Evolutionary conservation across 1,139 yeast genomes (phyloP), one percentile per base, ranked within the genome.

Genomic region (Hansenula lynferdii): DNA sequence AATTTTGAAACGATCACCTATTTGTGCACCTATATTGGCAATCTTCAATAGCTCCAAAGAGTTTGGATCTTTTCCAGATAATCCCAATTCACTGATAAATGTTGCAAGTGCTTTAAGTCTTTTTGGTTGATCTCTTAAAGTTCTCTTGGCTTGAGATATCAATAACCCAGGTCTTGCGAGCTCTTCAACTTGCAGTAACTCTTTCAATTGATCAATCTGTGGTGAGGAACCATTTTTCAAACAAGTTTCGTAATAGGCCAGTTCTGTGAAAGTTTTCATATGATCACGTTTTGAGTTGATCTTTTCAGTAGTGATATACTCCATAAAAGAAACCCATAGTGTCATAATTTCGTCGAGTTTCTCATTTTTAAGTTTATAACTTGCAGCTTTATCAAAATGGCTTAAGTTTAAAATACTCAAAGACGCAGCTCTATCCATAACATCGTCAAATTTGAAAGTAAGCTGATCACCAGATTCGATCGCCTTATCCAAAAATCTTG

Each of bases 321-420:
- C 54, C 11, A 51, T 31, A 31, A 25, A 51, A 1, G 49, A 39
- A 3, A 53, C 54, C 56, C 56, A 53, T n/a, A 50, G 28, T 3
- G 42, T 34, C 22, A 53, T 35, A 8, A 47, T 45, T 18, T 41
- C 50, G 9, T 33, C 21, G 9, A 27, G 16, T 1, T 42, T 39
- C 5, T 47, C 50, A 5, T 43, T 40, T 24, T 37, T 39, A 28
- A 50, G 34, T 10, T 39, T 30, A 23, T 45, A 47, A 26, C 36
- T 34, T 0, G 40, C 34, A 3, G 28, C 25, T 8, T 35, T 28
- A 11, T 51, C 52, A 28, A 23, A 31, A 14, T 24, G n/a, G 8
- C 3, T 7, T 8, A 31, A 16, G 23, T 31, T 16, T 7, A 7
- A 26, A 31, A 23, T 12, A 23, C 16, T 30, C 7, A 30, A 21